Conservation (phyloP, 495 filamentous ascomycete species). For the Penicillium steckii region DNA sequence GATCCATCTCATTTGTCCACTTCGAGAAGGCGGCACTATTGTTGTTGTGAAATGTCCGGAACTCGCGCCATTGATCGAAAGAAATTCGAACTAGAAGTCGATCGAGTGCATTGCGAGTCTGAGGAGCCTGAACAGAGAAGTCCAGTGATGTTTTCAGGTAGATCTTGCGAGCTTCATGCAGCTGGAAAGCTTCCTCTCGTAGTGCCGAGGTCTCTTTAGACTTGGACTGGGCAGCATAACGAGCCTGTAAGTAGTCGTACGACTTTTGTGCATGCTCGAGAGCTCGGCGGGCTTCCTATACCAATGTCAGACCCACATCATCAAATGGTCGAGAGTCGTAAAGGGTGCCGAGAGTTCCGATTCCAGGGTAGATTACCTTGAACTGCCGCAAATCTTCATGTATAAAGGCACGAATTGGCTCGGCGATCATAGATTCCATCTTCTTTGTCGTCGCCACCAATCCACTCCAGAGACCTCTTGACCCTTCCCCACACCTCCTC, state of each 20-base stretch:
- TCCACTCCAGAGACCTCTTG: conserved; percentile 81
- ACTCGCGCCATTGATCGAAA: conserved; percentile 82
- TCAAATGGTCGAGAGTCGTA: conserved; percentile 23
- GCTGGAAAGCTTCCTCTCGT: conserved; percentile 91
- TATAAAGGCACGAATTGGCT: conserved; percentile 78
- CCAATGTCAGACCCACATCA: conserved; percentile 31
- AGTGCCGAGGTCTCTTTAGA: conserved; percentile 89
- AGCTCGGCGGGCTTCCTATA: conserved; percentile 68
- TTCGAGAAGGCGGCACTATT: conserved; percentile 56
- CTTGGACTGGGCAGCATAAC: conserved; percentile 82
- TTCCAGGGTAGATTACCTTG: conserved; percentile 41
- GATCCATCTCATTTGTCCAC: conserved; percentile 76
- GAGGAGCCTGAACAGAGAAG: conserved; percentile 82
- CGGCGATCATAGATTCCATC: conserved; percentile 71
- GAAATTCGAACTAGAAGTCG: conserved; percentile 81
- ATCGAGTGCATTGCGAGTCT: conserved; percentile 77
- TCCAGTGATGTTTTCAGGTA: conserved; percentile 93
- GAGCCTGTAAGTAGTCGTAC: conserved; percentile 74
- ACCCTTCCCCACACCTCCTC: conserved; percentile 77
- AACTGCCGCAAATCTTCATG: conserved; percentile 67
- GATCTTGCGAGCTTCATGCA: conserved; percentile 88
- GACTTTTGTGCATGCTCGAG: conserved; percentile 80
- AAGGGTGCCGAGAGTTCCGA: too few species aligned
- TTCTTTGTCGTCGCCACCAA: conserved; percentile 68
- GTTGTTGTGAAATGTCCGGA: conserved; percentile 63